Evolutionary conservation across 2,329 filamentous ascomycete genomes (phyloP).

Genomic region (Ophiostoma angusticollis): DNA sequence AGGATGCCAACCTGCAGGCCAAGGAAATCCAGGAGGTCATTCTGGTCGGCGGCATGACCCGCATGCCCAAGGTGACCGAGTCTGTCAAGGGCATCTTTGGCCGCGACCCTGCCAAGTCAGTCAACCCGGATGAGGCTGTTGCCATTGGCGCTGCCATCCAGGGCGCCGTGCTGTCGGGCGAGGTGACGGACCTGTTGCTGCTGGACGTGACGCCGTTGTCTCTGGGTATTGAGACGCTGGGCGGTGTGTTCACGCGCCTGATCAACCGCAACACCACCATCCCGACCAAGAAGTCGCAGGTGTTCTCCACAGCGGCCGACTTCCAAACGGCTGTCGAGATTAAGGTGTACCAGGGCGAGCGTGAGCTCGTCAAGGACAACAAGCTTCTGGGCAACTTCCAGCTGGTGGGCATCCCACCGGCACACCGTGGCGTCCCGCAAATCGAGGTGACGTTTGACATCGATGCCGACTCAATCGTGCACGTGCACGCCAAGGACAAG

Average conservation of each 20-base stretch:
- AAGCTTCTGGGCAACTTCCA: conserved; percentile 98
- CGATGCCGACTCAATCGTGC: conserved; percentile 98
- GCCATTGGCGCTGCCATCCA: conserved; percentile 97
- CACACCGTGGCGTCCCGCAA: conserved; percentile 94
- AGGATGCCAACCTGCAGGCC: conserved; percentile 82
- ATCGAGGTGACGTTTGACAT: conserved; percentile 98
- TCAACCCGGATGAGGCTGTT: conserved; percentile 98
- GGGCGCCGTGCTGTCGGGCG: conserved; percentile 91
- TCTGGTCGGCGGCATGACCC: conserved; percentile 93
- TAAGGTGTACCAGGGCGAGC: conserved; percentile 98
- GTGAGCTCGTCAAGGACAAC: conserved; percentile 98
- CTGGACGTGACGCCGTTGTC: conserved; percentile 93
- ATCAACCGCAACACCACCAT: conserved; percentile 99
- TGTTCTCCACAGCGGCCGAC: conserved; percentile 98
- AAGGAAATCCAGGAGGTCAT: conserved; percentile 87
- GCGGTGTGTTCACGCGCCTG: conserved; percentile 98
- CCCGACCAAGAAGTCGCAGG: conserved; percentile 98
- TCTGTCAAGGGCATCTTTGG: conserved; percentile 99
- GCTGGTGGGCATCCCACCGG: conserved; percentile 91
- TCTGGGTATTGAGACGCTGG: conserved; percentile 97
- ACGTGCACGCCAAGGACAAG: conserved; percentile 97
- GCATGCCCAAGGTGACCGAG: conserved; percentile 97
- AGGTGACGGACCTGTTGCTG: conserved; percentile 95
- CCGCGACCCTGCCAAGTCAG: conserved; percentile 98
- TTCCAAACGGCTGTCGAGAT: conserved; percentile 99